Evolutionary conservation across 1,139 yeast genomes (phyloP).

Genomic region (Spencermartinsiella ligniputridi): DNA sequence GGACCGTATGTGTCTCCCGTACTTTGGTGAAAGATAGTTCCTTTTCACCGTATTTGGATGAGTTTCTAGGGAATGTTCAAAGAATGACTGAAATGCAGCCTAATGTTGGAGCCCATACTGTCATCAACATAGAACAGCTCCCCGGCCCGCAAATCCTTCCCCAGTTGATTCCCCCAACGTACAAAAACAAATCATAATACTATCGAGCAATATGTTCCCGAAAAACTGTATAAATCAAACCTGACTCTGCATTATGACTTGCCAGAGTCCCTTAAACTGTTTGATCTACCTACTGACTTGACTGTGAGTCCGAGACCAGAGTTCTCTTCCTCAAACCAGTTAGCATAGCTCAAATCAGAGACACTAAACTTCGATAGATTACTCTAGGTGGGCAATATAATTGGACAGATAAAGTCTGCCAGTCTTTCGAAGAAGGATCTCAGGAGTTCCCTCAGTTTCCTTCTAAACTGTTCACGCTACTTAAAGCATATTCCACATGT

Average conservation of each 20-base stretch:
- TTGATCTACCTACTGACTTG: conserved; percentile 9
- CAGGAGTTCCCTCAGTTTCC: conserved; percentile 38
- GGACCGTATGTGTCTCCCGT: too few species aligned
- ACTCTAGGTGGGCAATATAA: conserved; percentile 45
- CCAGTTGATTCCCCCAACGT: conserved; percentile 24
- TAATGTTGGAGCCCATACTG: too few species aligned
- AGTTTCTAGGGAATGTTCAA: too few species aligned
- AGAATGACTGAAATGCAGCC: too few species aligned
- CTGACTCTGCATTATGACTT: conserved; percentile 33
- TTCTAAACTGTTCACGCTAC: conserved; percentile 23
- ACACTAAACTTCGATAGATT: conserved; percentile 39
- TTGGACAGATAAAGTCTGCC: conserved; percentile 42
- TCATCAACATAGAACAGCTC: conserved; percentile 23
- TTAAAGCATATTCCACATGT: too few species aligned
- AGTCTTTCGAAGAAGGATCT: conserved; percentile 33
- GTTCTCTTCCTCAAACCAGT: conserved; percentile 2
- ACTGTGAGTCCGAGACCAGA: not conserved
- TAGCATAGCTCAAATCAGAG: conserved; percentile 18
- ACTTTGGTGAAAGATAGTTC: too few species aligned
- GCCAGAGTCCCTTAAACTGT: conserved; percentile 22
- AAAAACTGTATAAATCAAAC: conserved; percentile 34
- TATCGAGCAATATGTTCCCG: conserved; percentile 33
- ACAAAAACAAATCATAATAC: conserved; percentile 32
- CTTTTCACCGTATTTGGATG: too few species aligned
- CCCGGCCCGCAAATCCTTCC: conserved; percentile 36